Base-by-base conservation (phyloP, 441 rosid species). In the Adansonia grandidieri region DNA sequence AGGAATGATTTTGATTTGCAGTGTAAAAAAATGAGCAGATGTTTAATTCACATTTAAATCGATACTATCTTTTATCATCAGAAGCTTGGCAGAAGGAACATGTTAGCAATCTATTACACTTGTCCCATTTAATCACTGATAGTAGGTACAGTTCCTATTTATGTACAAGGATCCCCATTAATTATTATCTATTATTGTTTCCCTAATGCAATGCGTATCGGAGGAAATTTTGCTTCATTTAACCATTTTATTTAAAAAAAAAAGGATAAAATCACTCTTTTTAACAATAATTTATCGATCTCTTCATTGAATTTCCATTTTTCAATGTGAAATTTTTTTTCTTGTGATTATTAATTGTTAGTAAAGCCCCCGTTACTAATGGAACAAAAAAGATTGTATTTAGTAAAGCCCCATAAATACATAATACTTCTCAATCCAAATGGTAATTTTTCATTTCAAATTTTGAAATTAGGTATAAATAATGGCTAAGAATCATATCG, bases 81-180 rank as follows among this genome's bases (percentile, higher is more conserved):
- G 74, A 70, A 70, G 17, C 40, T 50, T 50, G 58, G 40, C 60
- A 50, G 37, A 70, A 24, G 17, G 73, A 48, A 24, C 45, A 70
- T 50, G 60, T 70, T 50, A 50, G 19, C 20, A 24, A 50, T 70
- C 74, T 50, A 50, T 50, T 37, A 37, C 45, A 24, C 58, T 70
- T 14, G 74, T 50, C 60, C 15, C 14, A 50, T 70, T 9, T 37
- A 37, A 50, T 71, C 60, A 28, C 74, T 50, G 8, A 14, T 19
- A 19, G 56, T 1, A 45, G 20, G 19, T 70, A 48, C 44, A 48
- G 2, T 22, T 22, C 58, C 40, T 70, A 48, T 20, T 20, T 22
- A 22, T 48, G 58, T 22, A 50, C 10, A 13, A 47, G 42, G 6
- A 47, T 37, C 19, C 14, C 40, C 40, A 37, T 51, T 71, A 51